Evolutionary conservation across 2,329 filamentous ascomycete species (phyloP).

Genomic region (Phaeosphaeria sp.): DNA sequence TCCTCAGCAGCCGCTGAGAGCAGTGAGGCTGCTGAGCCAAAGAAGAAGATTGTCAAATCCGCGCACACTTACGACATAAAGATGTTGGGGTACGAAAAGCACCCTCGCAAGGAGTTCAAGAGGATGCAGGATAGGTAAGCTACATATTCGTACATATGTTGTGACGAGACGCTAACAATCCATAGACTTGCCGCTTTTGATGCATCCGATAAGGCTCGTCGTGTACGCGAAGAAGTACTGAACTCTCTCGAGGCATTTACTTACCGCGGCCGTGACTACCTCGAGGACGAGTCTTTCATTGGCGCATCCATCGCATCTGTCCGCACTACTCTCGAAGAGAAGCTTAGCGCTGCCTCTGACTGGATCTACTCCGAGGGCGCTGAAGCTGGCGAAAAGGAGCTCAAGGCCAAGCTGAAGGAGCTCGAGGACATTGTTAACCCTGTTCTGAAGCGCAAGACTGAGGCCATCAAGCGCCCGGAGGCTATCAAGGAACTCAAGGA

Average conservation of each 20-base stretch:
- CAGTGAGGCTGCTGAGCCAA: slow-evolving; percentile 57
- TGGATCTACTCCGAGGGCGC: slow-evolving; percentile 91
- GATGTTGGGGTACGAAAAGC: slow-evolving; percentile 58
- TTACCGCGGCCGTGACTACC: slow-evolving; percentile 83
- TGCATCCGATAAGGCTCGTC: slow-evolving; percentile 78
- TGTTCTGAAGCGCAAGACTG: slow-evolving; percentile 75
- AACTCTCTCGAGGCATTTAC: slow-evolving; percentile 95
- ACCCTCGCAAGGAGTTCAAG: slow-evolving; percentile 65
- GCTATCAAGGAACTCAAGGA: slow-evolving; percentile 71
- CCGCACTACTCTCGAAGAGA: slow-evolving; percentile 69
- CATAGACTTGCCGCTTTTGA: slow-evolving; percentile 81
- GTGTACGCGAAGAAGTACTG: slow-evolving; percentile 80
- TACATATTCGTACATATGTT: background rate
- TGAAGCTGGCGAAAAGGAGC: slow-evolving; percentile 74
- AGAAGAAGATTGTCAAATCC: slow-evolving; percentile 60
- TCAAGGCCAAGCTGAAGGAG: slow-evolving; percentile 77
- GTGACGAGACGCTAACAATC: slow-evolving; percentile 16
- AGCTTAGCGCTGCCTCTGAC: slow-evolving; percentile 74
- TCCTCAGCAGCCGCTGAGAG: slow-evolving; percentile 55
- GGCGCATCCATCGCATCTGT: slow-evolving; percentile 72
- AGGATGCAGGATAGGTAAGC: slow-evolving; percentile 64
- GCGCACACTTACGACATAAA: slow-evolving; percentile 56
- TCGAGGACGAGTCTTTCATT: slow-evolving; percentile 78
- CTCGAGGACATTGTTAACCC: slow-evolving; percentile 81
- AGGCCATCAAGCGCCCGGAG: slow-evolving; percentile 73